These are phyloP conservation scores for Epichloe hybrida DNA, from an alignment of 2,329 filamentous ascomycete genomes.

Conservation along the genomic window DNA sequence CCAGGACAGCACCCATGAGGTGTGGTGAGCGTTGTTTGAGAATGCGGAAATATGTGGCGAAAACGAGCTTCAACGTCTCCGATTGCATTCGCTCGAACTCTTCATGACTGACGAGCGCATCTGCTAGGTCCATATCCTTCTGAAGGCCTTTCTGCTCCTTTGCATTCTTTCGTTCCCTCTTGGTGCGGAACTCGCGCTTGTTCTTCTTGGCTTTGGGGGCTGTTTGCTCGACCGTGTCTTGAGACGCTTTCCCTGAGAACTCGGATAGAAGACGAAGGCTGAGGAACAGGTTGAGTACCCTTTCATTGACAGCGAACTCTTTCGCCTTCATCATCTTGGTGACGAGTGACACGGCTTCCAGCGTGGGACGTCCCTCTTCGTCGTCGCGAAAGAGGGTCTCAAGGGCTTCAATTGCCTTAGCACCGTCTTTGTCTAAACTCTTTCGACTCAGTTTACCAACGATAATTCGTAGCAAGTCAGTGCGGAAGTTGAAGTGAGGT, in stretches of 20 bases:
- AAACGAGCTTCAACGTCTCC: slow-evolving; percentile 91
- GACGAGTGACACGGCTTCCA: slow-evolving; percentile 74
- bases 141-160: slow-evolving; percentile 80
- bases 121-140: slow-evolving; percentile 86
- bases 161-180: slow-evolving; percentile 67
- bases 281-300: slow-evolving; percentile 79
- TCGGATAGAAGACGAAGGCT: slow-evolving; percentile 79
- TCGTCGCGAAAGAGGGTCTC: slow-evolving; percentile 76
- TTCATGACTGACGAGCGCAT: slow-evolving; percentile 82
- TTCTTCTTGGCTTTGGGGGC: slow-evolving; percentile 38
- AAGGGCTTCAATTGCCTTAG: slow-evolving; percentile 64
- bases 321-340: slow-evolving; percentile 92
- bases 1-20: slow-evolving; percentile 92
- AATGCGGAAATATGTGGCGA: slow-evolving; percentile 88
- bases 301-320: slow-evolving; percentile 72
- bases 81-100: slow-evolving; percentile 88
- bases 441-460: slow-evolving; percentile 68
- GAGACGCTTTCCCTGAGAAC: slow-evolving; percentile 72
- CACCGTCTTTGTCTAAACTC: slow-evolving; percentile 58
- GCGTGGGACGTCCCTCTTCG: slow-evolving; percentile 75
- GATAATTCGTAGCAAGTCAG: slow-evolving; percentile 75
- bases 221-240: slow-evolving; percentile 52
- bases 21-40: slow-evolving; percentile 68
- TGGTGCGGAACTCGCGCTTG: slow-evolving; percentile 78
- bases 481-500: slow-evolving; percentile 94